These are phyloP conservation scores for Sugiyamaella paludigena DNA, from an alignment of 1,139 yeast species.

Conservation along the genomic window DNA sequence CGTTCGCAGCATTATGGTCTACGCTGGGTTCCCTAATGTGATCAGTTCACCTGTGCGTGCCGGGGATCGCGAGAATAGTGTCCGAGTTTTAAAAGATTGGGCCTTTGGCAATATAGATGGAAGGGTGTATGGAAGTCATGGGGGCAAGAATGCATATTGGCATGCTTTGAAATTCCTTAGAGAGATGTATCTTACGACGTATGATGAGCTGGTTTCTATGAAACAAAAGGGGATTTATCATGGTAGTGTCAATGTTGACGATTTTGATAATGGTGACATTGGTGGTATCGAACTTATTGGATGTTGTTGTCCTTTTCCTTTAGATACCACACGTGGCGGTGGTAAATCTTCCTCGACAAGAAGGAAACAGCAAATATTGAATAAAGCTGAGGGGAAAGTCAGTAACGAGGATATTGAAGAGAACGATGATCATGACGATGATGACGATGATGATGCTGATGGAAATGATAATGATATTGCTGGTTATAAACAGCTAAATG, in stretches of 20 bases:
- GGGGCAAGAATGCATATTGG: conserved; percentile 28
- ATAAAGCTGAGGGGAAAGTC: too few relatives aligned
- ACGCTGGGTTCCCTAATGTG: conserved; percentile 78
- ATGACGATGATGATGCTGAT: background rate
- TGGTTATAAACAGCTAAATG: background rate
- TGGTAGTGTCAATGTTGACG: conserved; percentile 13
- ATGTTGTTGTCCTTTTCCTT: conserved; percentile 19
- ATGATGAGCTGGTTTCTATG: conserved; percentile 16
- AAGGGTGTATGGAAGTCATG: conserved; percentile 16
- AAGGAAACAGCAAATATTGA: too few relatives aligned
- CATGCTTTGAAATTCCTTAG: conserved; percentile 30
- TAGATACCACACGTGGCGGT: conserved; percentile 1
- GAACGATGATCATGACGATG: background rate
- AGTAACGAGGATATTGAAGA: conserved; percentile 5
- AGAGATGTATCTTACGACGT: conserved; percentile 28
- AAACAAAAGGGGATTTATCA: conserved; percentile 13
- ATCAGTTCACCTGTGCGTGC: conserved; percentile 46
- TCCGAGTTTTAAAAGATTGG: conserved; percentile 22
- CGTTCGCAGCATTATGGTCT: conserved; percentile 66
- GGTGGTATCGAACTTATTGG: conserved; percentile 16
- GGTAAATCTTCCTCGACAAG: background rate
- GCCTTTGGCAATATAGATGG: conserved; percentile 17
- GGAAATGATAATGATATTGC: background rate
- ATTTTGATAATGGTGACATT: conserved; percentile 14
- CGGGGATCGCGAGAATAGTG: conserved; percentile 21